Percentiles rank a stretch among this genome's conserved stretches.
Conservation (phyloP, 768 basidiomycete species). For the Leccinum disarticulatum region DNA sequence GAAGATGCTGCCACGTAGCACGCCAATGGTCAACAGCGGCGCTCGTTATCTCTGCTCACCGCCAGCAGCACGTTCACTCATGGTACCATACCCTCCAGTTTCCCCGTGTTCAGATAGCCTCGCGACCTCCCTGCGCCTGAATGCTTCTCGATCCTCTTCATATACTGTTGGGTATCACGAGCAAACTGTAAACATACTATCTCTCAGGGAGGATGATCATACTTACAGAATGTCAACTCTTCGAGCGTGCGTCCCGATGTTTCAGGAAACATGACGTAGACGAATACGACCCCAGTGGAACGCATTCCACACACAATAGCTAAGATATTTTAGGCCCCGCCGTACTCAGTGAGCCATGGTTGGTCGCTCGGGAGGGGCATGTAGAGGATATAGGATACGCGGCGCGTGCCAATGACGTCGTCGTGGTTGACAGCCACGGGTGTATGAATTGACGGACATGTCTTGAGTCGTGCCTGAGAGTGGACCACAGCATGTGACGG, state of each 20-base stretch:
- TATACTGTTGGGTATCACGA: no score
- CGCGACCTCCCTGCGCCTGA: not conserved
- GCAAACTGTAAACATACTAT: no score
- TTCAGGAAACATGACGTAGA: slow-evolving; percentile 22
- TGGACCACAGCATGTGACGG: slow-evolving; percentile 90
- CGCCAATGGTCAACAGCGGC: not conserved
- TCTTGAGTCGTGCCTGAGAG: slow-evolving; percentile 91
- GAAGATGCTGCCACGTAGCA: not conserved
- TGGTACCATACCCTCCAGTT: not conserved
- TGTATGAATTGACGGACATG: slow-evolving; percentile 93
- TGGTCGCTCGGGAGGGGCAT: slow-evolving; percentile 77
- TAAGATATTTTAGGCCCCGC: slow-evolving; percentile 70
- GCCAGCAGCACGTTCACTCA: not conserved
- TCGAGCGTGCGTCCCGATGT: slow-evolving; percentile 21
- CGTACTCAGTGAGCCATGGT: slow-evolving; percentile 87
- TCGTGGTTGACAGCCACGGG: slow-evolving; percentile 92
- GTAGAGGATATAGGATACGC: slow-evolving; percentile 96
- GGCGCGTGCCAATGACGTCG: slow-evolving; percentile 93
- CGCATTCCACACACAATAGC: slow-evolving; percentile 19
- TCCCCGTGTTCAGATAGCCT: not conserved
- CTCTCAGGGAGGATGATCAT: not conserved
- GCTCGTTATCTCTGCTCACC: not conserved
- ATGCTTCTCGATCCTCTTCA: not conserved
- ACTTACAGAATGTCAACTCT: slow-evolving; percentile 19
- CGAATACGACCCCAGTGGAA: slow-evolving; percentile 15